Percentiles rank a stretch among this genome's conserved stretches.
phyloP scores from a whole-genome alignment of 1,284 basidiomycete genomes.

The Pterulicium gracile region DNA sequence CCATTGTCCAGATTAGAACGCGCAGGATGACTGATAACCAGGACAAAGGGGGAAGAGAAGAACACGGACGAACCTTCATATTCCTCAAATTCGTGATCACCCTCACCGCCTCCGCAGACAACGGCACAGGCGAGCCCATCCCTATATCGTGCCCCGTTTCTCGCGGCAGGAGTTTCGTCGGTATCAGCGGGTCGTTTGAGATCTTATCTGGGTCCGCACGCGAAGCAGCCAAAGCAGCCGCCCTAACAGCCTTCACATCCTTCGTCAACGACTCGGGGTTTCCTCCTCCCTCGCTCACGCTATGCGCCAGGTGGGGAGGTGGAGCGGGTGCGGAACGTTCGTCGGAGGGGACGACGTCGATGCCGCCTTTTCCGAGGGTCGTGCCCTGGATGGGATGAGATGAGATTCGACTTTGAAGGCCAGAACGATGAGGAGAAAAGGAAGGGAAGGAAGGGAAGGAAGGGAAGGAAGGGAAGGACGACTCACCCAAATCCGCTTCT shows the following conservation, averaged over 20 bases:
- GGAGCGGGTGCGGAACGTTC: slow-evolving; percentile 54
- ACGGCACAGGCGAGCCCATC: slow-evolving; percentile 78
- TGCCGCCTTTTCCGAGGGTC: slow-evolving; percentile 70
- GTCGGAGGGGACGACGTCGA: slow-evolving; percentile 58
- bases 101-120: slow-evolving; percentile 77
- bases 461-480: neutral
- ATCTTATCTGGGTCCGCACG: no score
- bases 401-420: slow-evolving; percentile 3
- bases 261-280: slow-evolving; percentile 22
- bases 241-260: slow-evolving; percentile 1
- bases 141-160: slow-evolving; percentile 83
- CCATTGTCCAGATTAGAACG: slow-evolving; percentile 4
- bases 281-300: slow-evolving; percentile 17
- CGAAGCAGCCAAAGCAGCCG: no score
- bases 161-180: slow-evolving; percentile 49
- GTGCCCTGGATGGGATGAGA: slow-evolving; percentile 38
- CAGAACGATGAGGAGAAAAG: slow-evolving; percentile 2
- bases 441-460: neutral
- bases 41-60: slow-evolving; percentile 4
- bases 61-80: slow-evolving; percentile 53
- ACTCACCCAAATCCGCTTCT: slow-evolving; percentile 71
- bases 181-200: neutral
- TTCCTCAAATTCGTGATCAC: slow-evolving; percentile 80
- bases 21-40: slow-evolving; percentile 7
- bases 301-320: slow-evolving; percentile 41